Evolutionary conservation across 352 stramenopile species (phyloP).

Genomic region (Globisporangium acanthophoron): DNA sequence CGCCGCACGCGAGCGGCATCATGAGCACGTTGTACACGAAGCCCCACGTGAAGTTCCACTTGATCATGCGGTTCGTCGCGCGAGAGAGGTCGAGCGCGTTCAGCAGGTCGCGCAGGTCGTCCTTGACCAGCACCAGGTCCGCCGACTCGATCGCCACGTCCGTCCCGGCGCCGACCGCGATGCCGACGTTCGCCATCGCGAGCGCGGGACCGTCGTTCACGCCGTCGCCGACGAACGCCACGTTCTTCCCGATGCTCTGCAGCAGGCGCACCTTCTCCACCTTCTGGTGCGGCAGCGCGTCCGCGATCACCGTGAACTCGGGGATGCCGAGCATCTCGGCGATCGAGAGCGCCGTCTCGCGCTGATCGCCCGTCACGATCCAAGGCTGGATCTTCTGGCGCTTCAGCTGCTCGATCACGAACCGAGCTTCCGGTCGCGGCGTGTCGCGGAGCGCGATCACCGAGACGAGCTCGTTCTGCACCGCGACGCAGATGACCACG

Average conservation of each 20-base stretch:
- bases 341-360: constrained; percentile 46
- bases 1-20: constrained; percentile 70
- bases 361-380: constrained; percentile 77
- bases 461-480: constrained; percentile 46
- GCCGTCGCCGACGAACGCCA: constrained; percentile 72
- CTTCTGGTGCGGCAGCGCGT: constrained; percentile 73
- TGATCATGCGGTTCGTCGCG: constrained; percentile 63
- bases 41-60: constrained; percentile 70
- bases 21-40: constrained; percentile 72
- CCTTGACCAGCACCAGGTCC: constrained; percentile 71
- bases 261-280: constrained; percentile 68
- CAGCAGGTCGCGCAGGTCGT: constrained; percentile 59
- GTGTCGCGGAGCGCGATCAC: constrained; percentile 52
- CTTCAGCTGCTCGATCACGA: constrained; percentile 50
- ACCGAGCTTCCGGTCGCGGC: constrained; percentile 39
- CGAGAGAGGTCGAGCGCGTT: constrained; percentile 57
- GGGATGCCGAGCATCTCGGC: constrained; percentile 44
- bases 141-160: constrained; percentile 68
- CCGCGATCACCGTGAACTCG: constrained; percentile 47
- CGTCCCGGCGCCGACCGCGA: constrained; percentile 59
- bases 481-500: constrained; percentile 51
- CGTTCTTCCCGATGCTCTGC: constrained; percentile 60
- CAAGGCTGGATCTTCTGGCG: constrained; percentile 54
- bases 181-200: constrained; percentile 60
- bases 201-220: constrained; percentile 69